Percentiles rank a stretch among this genome's conserved stretches.
phyloP scores from a whole-genome alignment of 2,329 filamentous ascomycete species.

The Cyanodermella asteris region DNA sequence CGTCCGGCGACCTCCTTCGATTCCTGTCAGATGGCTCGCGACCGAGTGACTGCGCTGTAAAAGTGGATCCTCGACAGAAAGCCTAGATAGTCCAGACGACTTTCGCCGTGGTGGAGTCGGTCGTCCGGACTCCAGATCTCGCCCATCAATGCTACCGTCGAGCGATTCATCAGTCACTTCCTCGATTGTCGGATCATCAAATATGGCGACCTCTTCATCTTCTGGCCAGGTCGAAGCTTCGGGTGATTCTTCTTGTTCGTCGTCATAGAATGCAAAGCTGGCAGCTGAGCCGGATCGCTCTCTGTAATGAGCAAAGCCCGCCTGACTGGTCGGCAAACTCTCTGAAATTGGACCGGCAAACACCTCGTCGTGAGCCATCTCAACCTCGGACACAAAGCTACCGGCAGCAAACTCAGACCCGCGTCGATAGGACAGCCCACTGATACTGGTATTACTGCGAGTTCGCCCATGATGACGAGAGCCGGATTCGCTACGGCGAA shows the following conservation, averaged over 20 bases:
- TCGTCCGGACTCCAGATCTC: conserved; percentile 16
- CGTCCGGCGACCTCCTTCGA: conserved; percentile 41
- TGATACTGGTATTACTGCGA: too few relatives aligned
- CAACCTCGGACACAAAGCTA: conserved; percentile 89
- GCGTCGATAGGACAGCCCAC: too few relatives aligned
- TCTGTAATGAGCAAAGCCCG: conserved; percentile 75
- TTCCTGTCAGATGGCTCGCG: conserved; percentile 43
- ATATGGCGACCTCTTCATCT: conserved; percentile 26
- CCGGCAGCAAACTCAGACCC: too few relatives aligned
- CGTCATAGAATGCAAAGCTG: conserved; percentile 72
- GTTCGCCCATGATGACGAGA: too few relatives aligned
- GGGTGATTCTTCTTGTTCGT: conserved; percentile 37
- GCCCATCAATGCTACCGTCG: conserved; percentile 14
- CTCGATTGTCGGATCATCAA: conserved; percentile 23
- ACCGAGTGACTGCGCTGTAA: conserved; percentile 51
- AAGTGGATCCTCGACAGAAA: conserved; percentile 33
- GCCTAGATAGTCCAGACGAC: conserved; percentile 16
- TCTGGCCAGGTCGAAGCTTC: conserved; percentile 23
- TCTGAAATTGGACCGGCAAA: conserved; percentile 88
- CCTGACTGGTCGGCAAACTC: conserved; percentile 81
- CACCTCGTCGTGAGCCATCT: conserved; percentile 94
- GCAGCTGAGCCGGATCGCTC: conserved; percentile 60
- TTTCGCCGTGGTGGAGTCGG: conserved; percentile 14
- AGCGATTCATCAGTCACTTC: conserved; percentile 16
- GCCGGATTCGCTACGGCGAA: too few relatives aligned